A percentile compares a stretch with the other conserved stretches of the same genome.
Evolutionary conservation across 1,284 basidiomycete genomes (phyloP).

Genomic region (Tylopilus orsonianus): DNA sequence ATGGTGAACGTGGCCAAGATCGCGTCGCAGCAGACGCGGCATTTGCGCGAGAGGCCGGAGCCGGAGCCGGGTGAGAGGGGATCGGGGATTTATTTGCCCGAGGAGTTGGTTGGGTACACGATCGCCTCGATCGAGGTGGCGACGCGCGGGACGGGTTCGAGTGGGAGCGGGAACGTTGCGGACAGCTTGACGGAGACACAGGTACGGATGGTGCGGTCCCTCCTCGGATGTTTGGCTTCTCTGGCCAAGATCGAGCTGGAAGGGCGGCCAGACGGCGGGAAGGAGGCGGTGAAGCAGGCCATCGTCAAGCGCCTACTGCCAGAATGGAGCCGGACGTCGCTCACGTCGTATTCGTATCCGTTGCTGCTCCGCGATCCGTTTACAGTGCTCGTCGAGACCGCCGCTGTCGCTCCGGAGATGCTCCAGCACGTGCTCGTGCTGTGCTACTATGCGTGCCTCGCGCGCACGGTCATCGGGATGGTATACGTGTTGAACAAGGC

Average conservation of each 20-base stretch:
- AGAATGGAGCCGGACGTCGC: conserved; percentile 82
- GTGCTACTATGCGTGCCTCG: conserved; percentile 86
- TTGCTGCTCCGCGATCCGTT: conserved; percentile 86
- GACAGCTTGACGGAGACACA: conserved; percentile 80
- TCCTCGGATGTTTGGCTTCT: conserved; percentile 68
- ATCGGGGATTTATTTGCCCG: conserved; percentile 81
- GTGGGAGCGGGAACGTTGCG: conserved; percentile 51
- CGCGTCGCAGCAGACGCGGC: conserved; percentile 71
- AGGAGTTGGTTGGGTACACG: conserved; percentile 89
- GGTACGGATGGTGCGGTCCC: conserved; percentile 72
- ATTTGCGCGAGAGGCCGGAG: conserved; percentile 72
- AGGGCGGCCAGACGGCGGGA: conserved; percentile 64
- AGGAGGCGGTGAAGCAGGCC: conserved; percentile 74
- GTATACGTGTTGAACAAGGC: conserved; percentile 77
- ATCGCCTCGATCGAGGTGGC: conserved; percentile 81
- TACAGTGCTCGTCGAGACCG: conserved; percentile 83
- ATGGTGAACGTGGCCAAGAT: conserved; percentile 69
- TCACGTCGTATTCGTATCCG: conserved; percentile 75
- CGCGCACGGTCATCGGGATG: conserved; percentile 80
- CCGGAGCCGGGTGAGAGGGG: conserved; percentile 72
- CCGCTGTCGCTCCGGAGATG: conserved; percentile 85
- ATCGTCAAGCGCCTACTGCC: conserved; percentile 86
- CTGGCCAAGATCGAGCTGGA: conserved; percentile 70
- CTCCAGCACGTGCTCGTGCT: conserved; percentile 82
- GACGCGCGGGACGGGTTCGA: conserved; percentile 62